Base-by-base conservation (phyloP, 2,329 filamentous ascomycete species). In the Sporothrix euskadiensis region DNA sequence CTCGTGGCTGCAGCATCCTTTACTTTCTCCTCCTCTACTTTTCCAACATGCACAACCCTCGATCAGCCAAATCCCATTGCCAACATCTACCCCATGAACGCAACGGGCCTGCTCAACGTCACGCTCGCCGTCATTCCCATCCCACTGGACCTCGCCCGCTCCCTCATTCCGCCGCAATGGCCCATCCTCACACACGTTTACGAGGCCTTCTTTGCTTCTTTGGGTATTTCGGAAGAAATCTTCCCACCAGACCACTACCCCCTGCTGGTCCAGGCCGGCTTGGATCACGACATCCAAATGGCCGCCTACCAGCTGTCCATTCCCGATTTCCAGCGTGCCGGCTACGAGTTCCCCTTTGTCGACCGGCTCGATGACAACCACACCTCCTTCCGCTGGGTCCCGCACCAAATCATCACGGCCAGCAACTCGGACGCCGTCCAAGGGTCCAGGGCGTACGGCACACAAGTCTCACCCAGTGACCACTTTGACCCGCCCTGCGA, bases 261-360 rank as follows among this genome's bases (percentile, higher is more conserved):
- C 1, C 84, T 87, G 56, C 75, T 88, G 72, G 75, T 87, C 7
- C 84, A 87, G 76, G 83, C 84, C 0, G 82, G 84, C 5, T 81
- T 85, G 35, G 86, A 88, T 75, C 86, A 88, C 73, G 85, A 87
- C 68, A 81, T 88, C 9, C 83, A 84, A 74, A 79, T 84, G 3
- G 80, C 80, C 35, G 82, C 80, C 2, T 80, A 79, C 44, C 78
- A 81, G 22, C 78, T 84, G 69, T 80, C 80, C 2, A 79, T 86
- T 7, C 79, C 83, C 0, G 85, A 87, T 77, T 88, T 88, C 69
- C 81, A 83, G 32, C 85, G 84, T 52, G 80, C 84, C 22, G 83
- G 84, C 9, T 83, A 87, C 74, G 84, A 86, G 75, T 89, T 88
- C 73, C 87, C 87, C 0, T 89, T 89, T 77, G 74, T 89, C 52